Evolutionary conservation across 1,139 yeast genomes (phyloP).

Genomic region (Debaryomyces nepalensis): DNA sequence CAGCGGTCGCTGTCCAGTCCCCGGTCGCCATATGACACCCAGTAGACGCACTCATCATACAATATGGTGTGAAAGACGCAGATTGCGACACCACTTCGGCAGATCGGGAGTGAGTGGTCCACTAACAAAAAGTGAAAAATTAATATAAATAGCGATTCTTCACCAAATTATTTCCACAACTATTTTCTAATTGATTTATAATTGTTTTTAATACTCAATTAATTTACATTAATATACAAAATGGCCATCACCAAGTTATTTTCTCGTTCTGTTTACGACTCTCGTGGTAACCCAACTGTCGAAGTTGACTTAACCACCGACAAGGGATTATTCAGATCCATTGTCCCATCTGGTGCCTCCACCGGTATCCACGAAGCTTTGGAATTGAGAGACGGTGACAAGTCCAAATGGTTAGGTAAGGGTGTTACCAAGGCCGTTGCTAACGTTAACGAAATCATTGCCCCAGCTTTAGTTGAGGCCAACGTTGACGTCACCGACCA

Average conservation of each 20-base stretch:
- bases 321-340: constrained; percentile 80
- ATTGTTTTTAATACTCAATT: constrained; percentile 7
- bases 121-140: constrained; percentile 13
- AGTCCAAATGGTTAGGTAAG: constrained; percentile 87
- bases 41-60: not conserved
- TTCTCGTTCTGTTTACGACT: constrained; percentile 91
- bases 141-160: constrained; percentile 15
- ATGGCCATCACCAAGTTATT: constrained; percentile 56
- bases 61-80: not conserved
- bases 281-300: constrained; percentile 95
- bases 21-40: not conserved
- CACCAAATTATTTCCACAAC: not conserved
- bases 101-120: constrained; percentile 22
- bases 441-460: constrained; percentile 81
- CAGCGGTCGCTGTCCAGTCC: too few relatives aligned
- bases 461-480: constrained; percentile 76
- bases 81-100: constrained; percentile 15
- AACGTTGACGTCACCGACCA: constrained; percentile 74
- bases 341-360: constrained; percentile 92
- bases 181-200: constrained; percentile 4
- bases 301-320: constrained; percentile 86
- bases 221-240: constrained; percentile 9
- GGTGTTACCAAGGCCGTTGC: constrained; percentile 87
- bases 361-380: constrained; percentile 90
- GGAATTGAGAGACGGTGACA: constrained; percentile 89